These are phyloP conservation scores for Podospora anserina DNA, from an alignment of 495 filamentous ascomycete genomes.

Conservation along the genomic window DNA sequence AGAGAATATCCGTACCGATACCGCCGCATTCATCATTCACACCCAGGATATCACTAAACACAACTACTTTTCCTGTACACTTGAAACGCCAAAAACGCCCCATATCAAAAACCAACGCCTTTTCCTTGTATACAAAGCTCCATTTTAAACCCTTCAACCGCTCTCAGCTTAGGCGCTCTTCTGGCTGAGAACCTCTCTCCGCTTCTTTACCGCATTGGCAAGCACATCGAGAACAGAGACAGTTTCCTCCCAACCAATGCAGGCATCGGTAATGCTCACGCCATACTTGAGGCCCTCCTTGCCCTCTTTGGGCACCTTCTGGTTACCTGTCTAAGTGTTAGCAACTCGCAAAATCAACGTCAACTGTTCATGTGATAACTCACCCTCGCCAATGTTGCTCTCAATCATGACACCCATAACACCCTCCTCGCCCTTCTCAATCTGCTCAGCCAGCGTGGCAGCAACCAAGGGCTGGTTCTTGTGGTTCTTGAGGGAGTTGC, in stretches of 20 bases:
- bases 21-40: not conserved
- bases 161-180: conserved; percentile 16
- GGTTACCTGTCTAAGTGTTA: conserved; percentile 57
- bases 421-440: conserved; percentile 73
- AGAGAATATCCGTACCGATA: no score
- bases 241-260: conserved; percentile 94
- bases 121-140: not conserved
- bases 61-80: conserved; percentile 6
- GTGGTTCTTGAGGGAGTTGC: conserved; percentile 95
- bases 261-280: conserved; percentile 96
- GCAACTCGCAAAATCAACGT: conserved; percentile 8
- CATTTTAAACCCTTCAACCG: not conserved
- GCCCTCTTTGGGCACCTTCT: conserved; percentile 90
- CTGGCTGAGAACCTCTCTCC: conserved; percentile 48
- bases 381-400: conserved; percentile 91
- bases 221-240: conserved; percentile 72
- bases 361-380: conserved; percentile 2
- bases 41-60: conserved; percentile 1
- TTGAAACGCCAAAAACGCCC: conserved; percentile 7
- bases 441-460: conserved; percentile 73
- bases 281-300: conserved; percentile 88
- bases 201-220: conserved; percentile 73
- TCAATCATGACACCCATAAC: conserved; percentile 99
- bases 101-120: not conserved
- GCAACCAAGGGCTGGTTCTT: conserved; percentile 97